A percentile compares a stretch with the other conserved stretches of the same genome.
Evolutionary conservation across 2,329 filamentous ascomycete species (phyloP).

Genomic region (Colletotrichum orbiculare): DNA sequence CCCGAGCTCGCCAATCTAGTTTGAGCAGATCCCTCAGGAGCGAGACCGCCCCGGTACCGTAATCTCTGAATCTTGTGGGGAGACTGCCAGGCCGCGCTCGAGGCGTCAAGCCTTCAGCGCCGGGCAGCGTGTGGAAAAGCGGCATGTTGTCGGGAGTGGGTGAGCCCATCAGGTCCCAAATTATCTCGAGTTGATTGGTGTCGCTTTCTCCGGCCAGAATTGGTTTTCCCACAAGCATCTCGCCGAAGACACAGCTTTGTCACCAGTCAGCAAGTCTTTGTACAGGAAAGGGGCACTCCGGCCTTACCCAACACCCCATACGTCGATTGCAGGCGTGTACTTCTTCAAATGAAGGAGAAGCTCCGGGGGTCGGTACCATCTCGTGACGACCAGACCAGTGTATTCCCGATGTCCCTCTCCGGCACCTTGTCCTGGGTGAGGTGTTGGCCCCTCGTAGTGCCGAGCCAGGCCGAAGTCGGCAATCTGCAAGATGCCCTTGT

Average conservation of each 20-base stretch:
- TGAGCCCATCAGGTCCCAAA: constrained; percentile 91
- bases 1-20: constrained; percentile 87
- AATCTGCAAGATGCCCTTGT: constrained; percentile 92
- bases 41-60: constrained; percentile 77
- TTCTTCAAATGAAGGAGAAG: constrained; percentile 85
- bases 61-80: constrained; percentile 79
- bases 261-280: constrained; percentile 38
- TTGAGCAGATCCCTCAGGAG: constrained; percentile 85
- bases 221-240: constrained; percentile 95
- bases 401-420: constrained; percentile 91
- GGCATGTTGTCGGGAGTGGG: constrained; percentile 94
- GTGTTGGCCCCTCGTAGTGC: constrained; percentile 88
- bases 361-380: constrained; percentile 97
- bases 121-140: constrained; percentile 85
- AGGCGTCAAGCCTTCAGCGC: constrained; percentile 79
- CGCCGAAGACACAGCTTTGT: constrained; percentile 90
- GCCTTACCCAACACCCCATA: constrained; percentile 94
- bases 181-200: constrained; percentile 88
- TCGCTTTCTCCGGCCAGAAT: constrained; percentile 93
- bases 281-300: constrained; percentile 9
- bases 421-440: constrained; percentile 80
- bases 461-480: constrained; percentile 96
- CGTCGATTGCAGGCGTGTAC: constrained; percentile 97
- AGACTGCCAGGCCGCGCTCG: constrained; percentile 73
- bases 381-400: constrained; percentile 94